Evolutionary conservation across 345 rosid genomes (phyloP).

Genomic region (Hypericum androsaemum): DNA sequence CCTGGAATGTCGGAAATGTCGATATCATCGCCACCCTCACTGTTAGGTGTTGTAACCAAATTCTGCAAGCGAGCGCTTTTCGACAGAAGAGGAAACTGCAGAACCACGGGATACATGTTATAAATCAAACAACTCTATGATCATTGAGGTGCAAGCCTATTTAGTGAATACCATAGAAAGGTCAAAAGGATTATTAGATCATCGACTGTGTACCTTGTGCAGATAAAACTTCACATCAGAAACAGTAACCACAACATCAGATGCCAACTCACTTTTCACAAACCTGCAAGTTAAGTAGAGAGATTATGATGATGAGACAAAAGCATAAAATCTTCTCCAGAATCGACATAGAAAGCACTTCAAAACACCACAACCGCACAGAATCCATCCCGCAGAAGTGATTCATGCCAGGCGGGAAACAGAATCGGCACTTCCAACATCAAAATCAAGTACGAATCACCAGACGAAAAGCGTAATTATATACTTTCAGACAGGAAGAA

Average conservation of each 20-base stretch:
- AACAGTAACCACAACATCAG: conserved; percentile 48
- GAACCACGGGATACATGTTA: background rate
- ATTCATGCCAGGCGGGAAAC: no score
- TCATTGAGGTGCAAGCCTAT: conserved; percentile 4
- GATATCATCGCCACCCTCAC: conserved; percentile 39
- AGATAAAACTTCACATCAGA: conserved; percentile 56
- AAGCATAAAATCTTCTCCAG: background rate
- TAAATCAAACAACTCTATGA: background rate
- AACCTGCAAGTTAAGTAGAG: conserved; percentile 30
- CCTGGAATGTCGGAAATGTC: conserved; percentile 68
- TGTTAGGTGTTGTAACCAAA: conserved; percentile 33
- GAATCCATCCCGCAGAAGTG: no score
- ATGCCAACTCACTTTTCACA: conserved; percentile 62
- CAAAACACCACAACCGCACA: background rate
- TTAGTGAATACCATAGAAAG: background rate
- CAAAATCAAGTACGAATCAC: no score
- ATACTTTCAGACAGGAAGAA: no score
- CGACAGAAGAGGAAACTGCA: conserved; percentile 84
- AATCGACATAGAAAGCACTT: background rate
- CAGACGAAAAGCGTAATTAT: no score
- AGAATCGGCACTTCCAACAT: no score
- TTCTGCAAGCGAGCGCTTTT: conserved; percentile 61
- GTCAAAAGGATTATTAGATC: conserved; percentile 3
- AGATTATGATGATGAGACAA: background rate
- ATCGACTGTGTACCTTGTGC: conserved; percentile 57